phyloP scores from a whole-genome alignment of 2,329 filamentous ascomycete species.

The Nothopassalora personata region DNA sequence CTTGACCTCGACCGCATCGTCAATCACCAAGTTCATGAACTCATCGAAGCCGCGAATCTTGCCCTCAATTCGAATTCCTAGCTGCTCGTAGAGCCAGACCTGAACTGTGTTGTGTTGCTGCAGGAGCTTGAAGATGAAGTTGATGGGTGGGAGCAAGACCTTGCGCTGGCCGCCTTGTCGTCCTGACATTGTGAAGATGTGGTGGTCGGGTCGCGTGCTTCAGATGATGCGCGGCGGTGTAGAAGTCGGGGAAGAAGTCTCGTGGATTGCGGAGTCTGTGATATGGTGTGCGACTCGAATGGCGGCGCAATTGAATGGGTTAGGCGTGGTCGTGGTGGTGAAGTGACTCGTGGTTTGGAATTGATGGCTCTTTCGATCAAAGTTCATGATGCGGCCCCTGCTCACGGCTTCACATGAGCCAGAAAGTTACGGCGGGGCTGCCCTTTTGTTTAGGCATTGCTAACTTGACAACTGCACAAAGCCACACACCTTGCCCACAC shows the following conservation, averaged over 20 bases:
- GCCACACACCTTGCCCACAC: neutral
- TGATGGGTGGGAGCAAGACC: slow-evolving; percentile 71
- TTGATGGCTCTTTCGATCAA: neutral
- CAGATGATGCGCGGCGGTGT: neutral
- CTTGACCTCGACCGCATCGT: slow-evolving; percentile 90
- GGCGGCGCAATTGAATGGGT: neutral
- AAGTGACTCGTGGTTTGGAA: neutral
- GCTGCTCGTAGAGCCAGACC: slow-evolving; percentile 96
- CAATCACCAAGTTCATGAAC: slow-evolving; percentile 97
- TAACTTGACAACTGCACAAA: neutral
- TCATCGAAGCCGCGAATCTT: slow-evolving; percentile 98
- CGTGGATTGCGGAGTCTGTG: neutral
- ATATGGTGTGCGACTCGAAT: neutral
- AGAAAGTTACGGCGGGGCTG: neutral
- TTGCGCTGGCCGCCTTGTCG: slow-evolving; percentile 52
- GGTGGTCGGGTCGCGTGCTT: neutral
- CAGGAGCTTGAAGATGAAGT: slow-evolving; percentile 91
- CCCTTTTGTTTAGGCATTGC: neutral
- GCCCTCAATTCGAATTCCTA: slow-evolving; percentile 88
- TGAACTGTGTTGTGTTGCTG: slow-evolving; percentile 78
- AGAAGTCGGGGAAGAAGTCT: neutral
- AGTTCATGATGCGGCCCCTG: neutral
- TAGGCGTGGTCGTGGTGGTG: neutral
- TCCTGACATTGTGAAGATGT: slow-evolving; percentile 43
- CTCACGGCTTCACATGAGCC: neutral